Conservation (phyloP, 164 flowering plant species). For the Macadamia tetraphylla region DNA sequence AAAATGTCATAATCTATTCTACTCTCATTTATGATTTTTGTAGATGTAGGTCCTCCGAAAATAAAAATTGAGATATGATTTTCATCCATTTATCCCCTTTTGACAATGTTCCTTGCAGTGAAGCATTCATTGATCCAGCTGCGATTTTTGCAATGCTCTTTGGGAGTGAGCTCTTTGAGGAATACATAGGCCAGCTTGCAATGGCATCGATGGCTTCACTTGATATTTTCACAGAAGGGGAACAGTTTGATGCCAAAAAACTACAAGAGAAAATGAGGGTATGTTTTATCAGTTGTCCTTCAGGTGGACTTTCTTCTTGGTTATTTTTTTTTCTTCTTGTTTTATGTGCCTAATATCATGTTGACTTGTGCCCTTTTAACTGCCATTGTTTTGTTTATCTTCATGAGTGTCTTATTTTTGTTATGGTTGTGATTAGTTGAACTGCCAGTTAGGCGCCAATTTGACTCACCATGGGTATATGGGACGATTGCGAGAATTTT, state of each 20-base stretch:
- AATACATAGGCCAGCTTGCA: slow-evolving; percentile 97
- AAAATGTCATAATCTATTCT: not conserved
- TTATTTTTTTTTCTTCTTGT: no score
- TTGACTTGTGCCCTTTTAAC: no score
- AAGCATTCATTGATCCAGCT: slow-evolving; percentile 93
- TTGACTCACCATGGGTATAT: no score
- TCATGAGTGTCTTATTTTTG: no score
- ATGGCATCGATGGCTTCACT: slow-evolving; percentile 99
- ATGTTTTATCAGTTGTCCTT: slow-evolving; percentile 8
- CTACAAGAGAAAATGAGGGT: slow-evolving; percentile 96
- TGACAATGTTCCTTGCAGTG: slow-evolving; percentile 41
- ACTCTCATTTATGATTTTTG: not conserved
- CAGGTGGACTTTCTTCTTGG: no score
- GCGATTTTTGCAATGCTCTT: slow-evolving; percentile 99
- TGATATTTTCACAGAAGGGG: slow-evolving; percentile 83
- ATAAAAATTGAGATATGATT: not conserved
- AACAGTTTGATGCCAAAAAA: slow-evolving; percentile 78
- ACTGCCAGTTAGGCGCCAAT: no score
- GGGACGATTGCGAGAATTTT: no score
- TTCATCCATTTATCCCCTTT: not conserved
- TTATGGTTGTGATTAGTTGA: no score
- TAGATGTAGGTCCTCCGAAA: not conserved
- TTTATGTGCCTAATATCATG: no score
- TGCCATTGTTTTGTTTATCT: no score
- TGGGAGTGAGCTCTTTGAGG: slow-evolving; percentile 99